phyloP scores from a whole-genome alignment of 805 yeast genomes.

The Priceomyces carsonii region DNA sequence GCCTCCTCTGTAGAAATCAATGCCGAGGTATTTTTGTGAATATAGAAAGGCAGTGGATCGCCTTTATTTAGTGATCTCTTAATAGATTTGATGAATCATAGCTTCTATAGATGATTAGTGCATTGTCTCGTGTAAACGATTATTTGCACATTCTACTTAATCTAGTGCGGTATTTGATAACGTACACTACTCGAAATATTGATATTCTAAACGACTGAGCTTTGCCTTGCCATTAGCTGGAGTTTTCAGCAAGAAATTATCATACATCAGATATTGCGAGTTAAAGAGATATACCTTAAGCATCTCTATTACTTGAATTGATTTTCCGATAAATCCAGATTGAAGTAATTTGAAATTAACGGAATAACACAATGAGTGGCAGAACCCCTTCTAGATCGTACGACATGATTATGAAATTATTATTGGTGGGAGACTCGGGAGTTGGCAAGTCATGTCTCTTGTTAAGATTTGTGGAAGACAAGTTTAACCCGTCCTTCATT shows the following conservation, averaged over 20 bases:
- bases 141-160: no score
- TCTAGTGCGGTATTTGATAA: no score
- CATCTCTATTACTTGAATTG: no score
- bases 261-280: no score
- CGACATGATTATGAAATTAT: slow-evolving; percentile 87
- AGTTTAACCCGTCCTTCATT: slow-evolving; percentile 94
- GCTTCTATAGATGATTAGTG: no score
- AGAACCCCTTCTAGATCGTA: slow-evolving; percentile 72
- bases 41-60: not conserved
- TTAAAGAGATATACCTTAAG: no score
- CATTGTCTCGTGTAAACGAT: no score
- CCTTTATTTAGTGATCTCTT: not conserved
- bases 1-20: slow-evolving; percentile 89
- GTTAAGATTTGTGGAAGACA: slow-evolving; percentile 92
- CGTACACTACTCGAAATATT: slow-evolving; percentile 5
- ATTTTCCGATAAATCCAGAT: no score
- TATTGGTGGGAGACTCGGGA: slow-evolving; percentile 90
- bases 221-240: slow-evolving; percentile 2
- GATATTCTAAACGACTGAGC: slow-evolving; percentile 1
- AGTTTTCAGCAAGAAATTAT: no score
- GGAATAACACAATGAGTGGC: slow-evolving; percentile 44
- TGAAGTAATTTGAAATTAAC: no score
- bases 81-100: not conserved
- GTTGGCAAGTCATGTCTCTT: slow-evolving; percentile 89
- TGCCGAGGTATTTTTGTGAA: slow-evolving; percentile 78